A percentile compares a stretch with the other conserved stretches of the same genome.
Conservation (phyloP, 768 basidiomycete species). For the Amanita polypyramis region DNA sequence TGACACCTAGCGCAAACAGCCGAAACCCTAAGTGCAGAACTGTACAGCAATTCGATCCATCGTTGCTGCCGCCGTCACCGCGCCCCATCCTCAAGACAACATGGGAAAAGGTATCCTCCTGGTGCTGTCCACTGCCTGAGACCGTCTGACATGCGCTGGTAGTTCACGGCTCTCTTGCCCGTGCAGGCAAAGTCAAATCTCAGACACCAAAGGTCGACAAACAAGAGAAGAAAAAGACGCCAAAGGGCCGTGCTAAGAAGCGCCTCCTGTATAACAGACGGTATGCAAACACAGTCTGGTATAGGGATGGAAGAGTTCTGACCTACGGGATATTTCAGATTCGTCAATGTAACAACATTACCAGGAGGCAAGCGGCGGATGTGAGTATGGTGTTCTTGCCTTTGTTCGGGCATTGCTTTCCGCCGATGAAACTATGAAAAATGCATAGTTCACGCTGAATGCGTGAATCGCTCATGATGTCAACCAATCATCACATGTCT, state of each 20-base stretch:
- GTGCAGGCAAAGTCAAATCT: conserved; percentile 98
- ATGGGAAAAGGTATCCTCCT: conserved; percentile 60
- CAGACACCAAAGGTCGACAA: conserved; percentile 97
- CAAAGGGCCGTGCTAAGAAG: conserved; percentile 98
- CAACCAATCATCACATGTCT: conserved; percentile 83
- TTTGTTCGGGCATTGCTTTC: not conserved
- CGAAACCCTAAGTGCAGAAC: conserved; percentile 22
- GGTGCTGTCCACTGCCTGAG: conserved; percentile 9
- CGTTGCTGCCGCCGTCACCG: conserved; percentile 21
- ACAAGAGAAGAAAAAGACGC: conserved; percentile 98
- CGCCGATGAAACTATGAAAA: conserved; percentile 47
- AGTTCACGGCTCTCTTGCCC: conserved; percentile 99
- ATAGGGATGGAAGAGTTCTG: not conserved
- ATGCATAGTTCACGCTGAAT: conserved; percentile 99
- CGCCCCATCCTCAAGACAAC: conserved; percentile 45
- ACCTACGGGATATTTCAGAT: conserved; percentile 30
- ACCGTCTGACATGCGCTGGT: conserved; percentile 4
- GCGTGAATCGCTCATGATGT: conserved; percentile 55
- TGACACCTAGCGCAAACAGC: no score
- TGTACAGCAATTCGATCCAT: conserved; percentile 28
- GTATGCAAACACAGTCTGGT: conserved; percentile 30
- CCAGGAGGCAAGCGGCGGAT: conserved; percentile 93
- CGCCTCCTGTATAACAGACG: conserved; percentile 87
- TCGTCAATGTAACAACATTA: conserved; percentile 87
- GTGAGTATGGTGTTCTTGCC: conserved; percentile 44